These are phyloP conservation scores for Misopates orontium DNA, from an alignment of 257 asterid genomes.

Conservation along the genomic window DNA sequence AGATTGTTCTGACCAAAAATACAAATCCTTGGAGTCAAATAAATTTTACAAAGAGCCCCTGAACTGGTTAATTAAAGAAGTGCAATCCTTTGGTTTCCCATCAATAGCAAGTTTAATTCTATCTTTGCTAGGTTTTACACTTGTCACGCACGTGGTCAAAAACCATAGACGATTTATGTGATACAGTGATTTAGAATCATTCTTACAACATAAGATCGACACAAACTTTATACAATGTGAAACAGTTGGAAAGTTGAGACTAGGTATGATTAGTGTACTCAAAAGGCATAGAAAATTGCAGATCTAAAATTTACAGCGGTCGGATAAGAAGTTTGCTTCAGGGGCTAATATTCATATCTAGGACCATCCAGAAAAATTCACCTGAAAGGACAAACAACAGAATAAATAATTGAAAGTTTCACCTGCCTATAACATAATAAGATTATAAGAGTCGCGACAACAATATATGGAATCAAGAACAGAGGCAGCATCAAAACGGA, in stretches of 20 bases:
- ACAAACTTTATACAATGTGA: conserved; percentile 20
- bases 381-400: conserved; percentile 20
- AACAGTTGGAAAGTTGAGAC: conserved; percentile 14
- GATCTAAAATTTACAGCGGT: conserved; percentile 23
- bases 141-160: no score
- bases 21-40: no score
- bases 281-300: conserved; percentile 23
- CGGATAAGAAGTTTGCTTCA: conserved; percentile 15
- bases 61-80: no score
- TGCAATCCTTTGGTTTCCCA: no score
- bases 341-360: conserved; percentile 24
- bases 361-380: conserved; percentile 4
- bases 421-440: background rate
- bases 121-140: no score
- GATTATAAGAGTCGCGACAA: background rate
- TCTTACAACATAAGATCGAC: no score
- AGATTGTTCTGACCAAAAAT: no score
- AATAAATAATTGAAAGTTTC: background rate
- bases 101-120: no score
- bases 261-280: conserved; percentile 16
- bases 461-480: background rate
- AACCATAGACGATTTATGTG: background rate
- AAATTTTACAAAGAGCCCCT: no score
- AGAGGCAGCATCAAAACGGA: background rate
- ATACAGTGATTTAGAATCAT: no score